phyloP scores from a whole-genome alignment of 2,329 filamentous ascomycete species.

The Moelleriella libera region DNA sequence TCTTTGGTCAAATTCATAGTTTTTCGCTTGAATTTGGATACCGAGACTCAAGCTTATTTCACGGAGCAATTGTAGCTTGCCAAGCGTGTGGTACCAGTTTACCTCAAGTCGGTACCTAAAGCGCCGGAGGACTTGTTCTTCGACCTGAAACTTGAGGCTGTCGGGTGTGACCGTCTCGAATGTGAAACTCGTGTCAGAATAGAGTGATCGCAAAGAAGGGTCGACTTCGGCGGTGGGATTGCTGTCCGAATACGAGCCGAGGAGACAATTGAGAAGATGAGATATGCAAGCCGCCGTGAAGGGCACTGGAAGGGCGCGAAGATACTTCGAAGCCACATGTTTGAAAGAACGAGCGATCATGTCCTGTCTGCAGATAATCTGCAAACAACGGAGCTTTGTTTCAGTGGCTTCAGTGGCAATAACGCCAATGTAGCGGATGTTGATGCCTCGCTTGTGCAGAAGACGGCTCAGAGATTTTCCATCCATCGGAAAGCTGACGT shows the following conservation, averaged over 20 bases:
- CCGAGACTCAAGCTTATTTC: slow-evolving; percentile 83
- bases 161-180: slow-evolving; percentile 71
- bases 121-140: slow-evolving; percentile 55
- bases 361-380: slow-evolving; percentile 68
- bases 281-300: slow-evolving; percentile 69
- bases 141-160: slow-evolving; percentile 53
- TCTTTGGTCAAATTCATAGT: slow-evolving; percentile 21
- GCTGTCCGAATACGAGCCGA: slow-evolving; percentile 64
- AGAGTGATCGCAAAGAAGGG: slow-evolving; percentile 56
- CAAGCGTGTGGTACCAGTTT: slow-evolving; percentile 53
- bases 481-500: slow-evolving; percentile 97
- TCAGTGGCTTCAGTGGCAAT: slow-evolving; percentile 59
- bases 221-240: slow-evolving; percentile 70
- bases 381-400: slow-evolving; percentile 62
- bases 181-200: slow-evolving; percentile 65
- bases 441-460: slow-evolving; percentile 93
- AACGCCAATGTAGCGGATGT: slow-evolving; percentile 87
- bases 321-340: slow-evolving; percentile 67
- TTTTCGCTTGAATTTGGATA: slow-evolving; percentile 68
- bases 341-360: slow-evolving; percentile 96
- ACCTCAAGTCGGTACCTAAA: slow-evolving; percentile 63
- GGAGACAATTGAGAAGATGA: slow-evolving; percentile 85
- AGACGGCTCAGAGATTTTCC: slow-evolving; percentile 80
- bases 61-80: slow-evolving; percentile 72
- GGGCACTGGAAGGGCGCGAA: slow-evolving; percentile 65